Conservation (phyloP, 164 flowering plant genomes). For the Stephania japonica region DNA sequence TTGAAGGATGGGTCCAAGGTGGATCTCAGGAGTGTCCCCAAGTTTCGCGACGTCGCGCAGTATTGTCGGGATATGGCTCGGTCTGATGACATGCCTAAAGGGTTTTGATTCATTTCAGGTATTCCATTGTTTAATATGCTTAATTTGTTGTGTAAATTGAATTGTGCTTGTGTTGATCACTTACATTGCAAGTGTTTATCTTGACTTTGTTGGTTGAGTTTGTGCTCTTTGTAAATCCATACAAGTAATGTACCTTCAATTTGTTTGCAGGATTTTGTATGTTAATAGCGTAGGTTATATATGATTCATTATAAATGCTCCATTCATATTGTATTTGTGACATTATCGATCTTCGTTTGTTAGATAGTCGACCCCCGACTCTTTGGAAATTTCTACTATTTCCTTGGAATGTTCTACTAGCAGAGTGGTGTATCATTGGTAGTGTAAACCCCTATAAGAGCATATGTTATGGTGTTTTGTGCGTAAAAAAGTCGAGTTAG, state of each 20-base stretch:
- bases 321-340: neutral
- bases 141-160: too few relatives aligned
- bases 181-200: neutral
- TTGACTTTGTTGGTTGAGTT: neutral
- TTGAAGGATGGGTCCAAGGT: constrained; percentile 84
- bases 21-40: constrained; percentile 91
- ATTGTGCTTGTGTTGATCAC: too few relatives aligned
- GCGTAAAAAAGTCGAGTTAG: too few relatives aligned
- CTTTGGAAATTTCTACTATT: too few relatives aligned
- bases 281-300: neutral
- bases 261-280: neutral
- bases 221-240: neutral
- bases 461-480: too few relatives aligned
- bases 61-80: constrained; percentile 74
- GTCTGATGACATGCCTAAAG: constrained; percentile 42
- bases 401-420: too few relatives aligned
- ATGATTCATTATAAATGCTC: neutral
- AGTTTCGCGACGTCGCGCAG: constrained; percentile 81
- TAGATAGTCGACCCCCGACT: too few relatives aligned
- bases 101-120: constrained; percentile 33
- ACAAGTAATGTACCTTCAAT: neutral
- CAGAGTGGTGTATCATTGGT: too few relatives aligned
- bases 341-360: neutral
- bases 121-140: too few relatives aligned
- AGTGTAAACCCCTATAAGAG: too few relatives aligned